These are phyloP conservation scores for Plectosphaerella cucumerina DNA, from an alignment of 2,329 filamentous ascomycete genomes.

Conservation along the genomic window DNA sequence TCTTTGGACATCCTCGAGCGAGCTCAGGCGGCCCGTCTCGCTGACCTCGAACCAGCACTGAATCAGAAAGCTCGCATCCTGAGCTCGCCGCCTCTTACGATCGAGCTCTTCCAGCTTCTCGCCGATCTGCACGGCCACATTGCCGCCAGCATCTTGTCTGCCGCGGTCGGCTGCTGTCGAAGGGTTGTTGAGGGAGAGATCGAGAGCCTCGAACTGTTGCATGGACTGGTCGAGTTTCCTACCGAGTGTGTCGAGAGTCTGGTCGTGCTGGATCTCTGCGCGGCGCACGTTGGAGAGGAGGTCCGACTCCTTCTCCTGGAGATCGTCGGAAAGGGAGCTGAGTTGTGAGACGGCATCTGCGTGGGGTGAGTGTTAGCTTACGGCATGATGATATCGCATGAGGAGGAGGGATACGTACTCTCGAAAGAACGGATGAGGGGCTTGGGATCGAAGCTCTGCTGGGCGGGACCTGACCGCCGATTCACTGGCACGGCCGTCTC, in stretches of 20 bases:
- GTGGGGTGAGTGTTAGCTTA: constrained; percentile 18
- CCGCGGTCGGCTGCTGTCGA: constrained; percentile 31
- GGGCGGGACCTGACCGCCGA: constrained; percentile 68
- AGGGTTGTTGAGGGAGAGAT: constrained; percentile 71
- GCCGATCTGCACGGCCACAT: constrained; percentile 90
- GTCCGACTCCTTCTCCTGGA: constrained; percentile 88
- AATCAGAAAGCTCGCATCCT: constrained; percentile 92
- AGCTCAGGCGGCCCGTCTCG: constrained; percentile 79
- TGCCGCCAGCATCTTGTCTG: constrained; percentile 64
- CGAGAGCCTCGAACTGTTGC: constrained; percentile 84
- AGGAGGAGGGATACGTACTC: constrained; percentile 36
- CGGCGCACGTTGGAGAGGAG: constrained; percentile 83
- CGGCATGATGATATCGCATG: neutral
- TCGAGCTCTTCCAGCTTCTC: constrained; percentile 92
- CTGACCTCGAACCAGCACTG: constrained; percentile 96
- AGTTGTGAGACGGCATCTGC: constrained; percentile 64
- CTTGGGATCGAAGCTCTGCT: constrained; percentile 82
- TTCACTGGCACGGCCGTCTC: constrained; percentile 76
- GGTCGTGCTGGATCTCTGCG: constrained; percentile 87
- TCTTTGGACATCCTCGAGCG: constrained; percentile 83
- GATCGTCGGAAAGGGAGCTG: constrained; percentile 70
- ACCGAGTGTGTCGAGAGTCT: constrained; percentile 83
- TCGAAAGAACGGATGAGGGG: constrained; percentile 95
- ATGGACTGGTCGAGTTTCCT: constrained; percentile 90
- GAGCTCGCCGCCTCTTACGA: constrained; percentile 79